Evolutionary conservation across 2,329 filamentous ascomycete genomes (phyloP).

Genomic region (Lachnellula willkommii): DNA sequence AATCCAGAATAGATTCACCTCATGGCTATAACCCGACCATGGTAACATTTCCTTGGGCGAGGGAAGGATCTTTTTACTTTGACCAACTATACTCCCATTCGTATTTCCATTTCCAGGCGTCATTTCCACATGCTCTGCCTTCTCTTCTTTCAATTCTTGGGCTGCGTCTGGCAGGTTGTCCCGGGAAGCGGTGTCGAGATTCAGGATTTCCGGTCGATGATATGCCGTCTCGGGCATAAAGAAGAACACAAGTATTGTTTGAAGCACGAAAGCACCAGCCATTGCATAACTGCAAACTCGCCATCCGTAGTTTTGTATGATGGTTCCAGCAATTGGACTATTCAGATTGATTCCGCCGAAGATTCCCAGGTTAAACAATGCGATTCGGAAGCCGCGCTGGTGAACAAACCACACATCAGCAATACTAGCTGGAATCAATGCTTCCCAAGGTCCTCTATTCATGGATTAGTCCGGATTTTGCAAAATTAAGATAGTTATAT

Average conservation of each 20-base stretch:
- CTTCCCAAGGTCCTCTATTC: constrained; percentile 9
- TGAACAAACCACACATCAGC: constrained; percentile 41
- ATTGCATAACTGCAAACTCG: constrained; percentile 12
- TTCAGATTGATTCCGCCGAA: constrained; percentile 39
- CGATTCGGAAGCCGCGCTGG: constrained; percentile 37
- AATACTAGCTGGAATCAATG: constrained; percentile 32
- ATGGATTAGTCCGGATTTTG: no score
- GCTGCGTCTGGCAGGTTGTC: no score
- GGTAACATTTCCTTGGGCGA: constrained; percentile 29
- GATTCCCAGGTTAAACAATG: constrained; percentile 39
- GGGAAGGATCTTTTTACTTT: constrained; percentile 18
- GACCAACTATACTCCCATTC: no score
- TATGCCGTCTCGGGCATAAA: neutral
- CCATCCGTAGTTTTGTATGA: no score
- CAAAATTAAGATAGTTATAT: no score
- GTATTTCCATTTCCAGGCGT: no score
- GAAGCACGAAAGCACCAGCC: neutral
- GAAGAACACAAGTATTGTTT: neutral
- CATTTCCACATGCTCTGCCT: no score
- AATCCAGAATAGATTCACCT: constrained; percentile 30
- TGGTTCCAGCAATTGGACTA: constrained; percentile 29
- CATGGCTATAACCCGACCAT: constrained; percentile 36
- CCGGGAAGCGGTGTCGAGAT: neutral
- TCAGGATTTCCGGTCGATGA: neutral
- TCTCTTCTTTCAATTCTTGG: no score